A percentile compares a stretch with the other conserved stretches of the same genome.
Conservation (phyloP, 495 filamentous ascomycete species). For the Annulohypoxylon bovei region DNA sequence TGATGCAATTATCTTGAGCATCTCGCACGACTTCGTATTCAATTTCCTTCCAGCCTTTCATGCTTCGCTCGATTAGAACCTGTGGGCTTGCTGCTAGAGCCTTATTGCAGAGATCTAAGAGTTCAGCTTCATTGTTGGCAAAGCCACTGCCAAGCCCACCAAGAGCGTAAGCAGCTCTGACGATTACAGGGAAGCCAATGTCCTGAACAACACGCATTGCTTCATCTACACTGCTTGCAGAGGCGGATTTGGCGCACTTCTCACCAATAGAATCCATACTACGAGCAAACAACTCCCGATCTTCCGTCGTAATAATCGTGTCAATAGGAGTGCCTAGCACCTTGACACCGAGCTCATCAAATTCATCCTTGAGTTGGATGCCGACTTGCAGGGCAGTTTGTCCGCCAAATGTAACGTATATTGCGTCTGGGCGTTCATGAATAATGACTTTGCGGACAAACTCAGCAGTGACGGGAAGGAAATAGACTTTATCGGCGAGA, state of each 20-base stretch:
- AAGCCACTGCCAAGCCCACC: conserved; percentile 97
- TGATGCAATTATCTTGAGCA: conserved; percentile 97
- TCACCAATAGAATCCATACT: conserved; percentile 99
- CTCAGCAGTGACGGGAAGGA: conserved; percentile 94
- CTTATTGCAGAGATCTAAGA: conserved; percentile 91
- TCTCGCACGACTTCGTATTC: conserved; percentile 99
- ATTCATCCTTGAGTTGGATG: conserved; percentile 96
- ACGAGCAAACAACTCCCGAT: conserved; percentile 94
- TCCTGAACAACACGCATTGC: conserved; percentile 82
- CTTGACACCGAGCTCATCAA: conserved; percentile 86
- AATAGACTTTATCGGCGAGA: conserved; percentile 97
- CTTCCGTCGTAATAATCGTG: conserved; percentile 97
- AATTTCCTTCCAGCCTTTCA: conserved; percentile 99
- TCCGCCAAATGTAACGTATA: conserved; percentile 95
- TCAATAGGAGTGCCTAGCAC: conserved; percentile 97
- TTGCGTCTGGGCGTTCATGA: conserved; percentile 91
- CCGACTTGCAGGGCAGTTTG: conserved; percentile 95
- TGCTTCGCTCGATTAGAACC: conserved; percentile 94
- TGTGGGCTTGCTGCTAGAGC: conserved; percentile 95
- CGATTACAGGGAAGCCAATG: conserved; percentile 96
- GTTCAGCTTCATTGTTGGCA: conserved; percentile 86
- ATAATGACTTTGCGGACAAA: conserved; percentile 97
- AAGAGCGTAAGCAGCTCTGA: conserved; percentile 94
- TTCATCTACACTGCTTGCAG: conserved; percentile 86
- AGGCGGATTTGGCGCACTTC: conserved; percentile 97